Conservation (phyloP, 306 rosid genomes). For the Vigna trinervia region DNA sequence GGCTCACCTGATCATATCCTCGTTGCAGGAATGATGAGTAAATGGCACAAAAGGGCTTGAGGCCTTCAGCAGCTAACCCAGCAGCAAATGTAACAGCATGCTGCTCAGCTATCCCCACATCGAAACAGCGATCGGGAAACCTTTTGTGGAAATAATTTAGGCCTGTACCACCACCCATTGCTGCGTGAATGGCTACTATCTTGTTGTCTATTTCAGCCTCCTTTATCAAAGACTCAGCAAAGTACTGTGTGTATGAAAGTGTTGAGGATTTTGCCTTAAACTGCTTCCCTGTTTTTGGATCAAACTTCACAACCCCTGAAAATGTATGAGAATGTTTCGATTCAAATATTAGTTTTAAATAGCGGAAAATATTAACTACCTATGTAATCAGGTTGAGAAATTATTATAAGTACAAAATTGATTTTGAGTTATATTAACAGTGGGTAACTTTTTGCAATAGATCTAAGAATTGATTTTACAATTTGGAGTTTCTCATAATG, state of each 20-base stretch:
- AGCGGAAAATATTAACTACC: background rate
- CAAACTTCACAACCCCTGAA: slow-evolving; percentile 88
- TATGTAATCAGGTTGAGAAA: background rate
- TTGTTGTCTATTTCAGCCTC: slow-evolving; percentile 83
- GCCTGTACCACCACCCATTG: slow-evolving; percentile 98
- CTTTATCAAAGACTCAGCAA: slow-evolving; percentile 82
- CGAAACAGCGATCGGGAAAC: slow-evolving; percentile 81
- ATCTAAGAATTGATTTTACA: no score
- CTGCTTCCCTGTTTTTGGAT: slow-evolving; percentile 83
- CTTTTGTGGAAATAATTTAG: slow-evolving; percentile 84
- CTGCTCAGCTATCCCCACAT: slow-evolving; percentile 55
- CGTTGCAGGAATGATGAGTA: slow-evolving; percentile 92
- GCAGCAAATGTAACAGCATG: slow-evolving; percentile 98
- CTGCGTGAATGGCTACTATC: slow-evolving; percentile 92
- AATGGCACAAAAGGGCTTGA: slow-evolving; percentile 93
- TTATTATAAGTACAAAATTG: background rate
- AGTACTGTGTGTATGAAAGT: slow-evolving; percentile 81
- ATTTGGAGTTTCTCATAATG: background rate
- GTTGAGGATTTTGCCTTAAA: slow-evolving; percentile 70
- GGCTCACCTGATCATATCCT: slow-evolving; percentile 85
- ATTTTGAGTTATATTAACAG: background rate
- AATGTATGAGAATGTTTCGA: background rate
- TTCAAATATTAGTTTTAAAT: background rate
- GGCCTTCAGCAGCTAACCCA: slow-evolving; percentile 92
- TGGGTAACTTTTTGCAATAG: background rate